Evolutionary conservation across 208 protist species (phyloP), one percentile per base, ranked within the genome.

Genomic region (Kentomonas sorsogonicus): DNA sequence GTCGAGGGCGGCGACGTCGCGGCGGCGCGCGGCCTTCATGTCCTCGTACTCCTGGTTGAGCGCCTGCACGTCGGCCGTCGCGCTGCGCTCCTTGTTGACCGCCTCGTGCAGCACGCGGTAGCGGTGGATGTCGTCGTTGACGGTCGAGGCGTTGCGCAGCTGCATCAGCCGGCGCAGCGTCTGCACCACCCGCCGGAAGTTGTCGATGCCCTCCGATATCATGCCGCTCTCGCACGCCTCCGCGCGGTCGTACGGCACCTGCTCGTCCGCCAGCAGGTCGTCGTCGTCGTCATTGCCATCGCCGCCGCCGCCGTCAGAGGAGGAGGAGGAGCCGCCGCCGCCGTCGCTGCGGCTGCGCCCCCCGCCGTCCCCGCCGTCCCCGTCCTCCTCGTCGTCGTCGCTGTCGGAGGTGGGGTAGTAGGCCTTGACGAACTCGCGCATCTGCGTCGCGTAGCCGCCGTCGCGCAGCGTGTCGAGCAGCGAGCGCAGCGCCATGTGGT

Each of bases 41-140:
- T 84, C 77, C 23, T 90, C 70, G 70, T 88, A 95, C 54, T 88
- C 83, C 11, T 83, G 79, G 31, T 95, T 95, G 23, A 95, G 59
- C 30, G 88, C 79, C 74, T 95, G 83, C 48, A 95, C 89, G 54
- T 95, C 89, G 9, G 89, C 89, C 9, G 82, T 86, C 16, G 83
- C 80, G 13, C 80, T 78, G 58, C 91, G 83, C 66, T 95, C 89
- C 53, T 83, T 80, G 63, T 91, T 92, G 25, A 95, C 84, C 31
- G 89, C 83, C 60, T 95, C 89, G 56, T 89, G 79, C 54, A 95
- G 69, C 31, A 95, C 80, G 40, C 78, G 58, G 39, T 93, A 92
- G 53, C 85, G 87, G 53, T 87, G 80, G 1, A 93, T 71, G 61
- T 95, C 89, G 48, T 95, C 89, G 54, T 89, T 91, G 16, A 95